Evolutionary conservation across 1,284 basidiomycete genomes (phyloP), one percentile per base, ranked within the genome.

Genomic region (Trichosporon faecale): DNA sequence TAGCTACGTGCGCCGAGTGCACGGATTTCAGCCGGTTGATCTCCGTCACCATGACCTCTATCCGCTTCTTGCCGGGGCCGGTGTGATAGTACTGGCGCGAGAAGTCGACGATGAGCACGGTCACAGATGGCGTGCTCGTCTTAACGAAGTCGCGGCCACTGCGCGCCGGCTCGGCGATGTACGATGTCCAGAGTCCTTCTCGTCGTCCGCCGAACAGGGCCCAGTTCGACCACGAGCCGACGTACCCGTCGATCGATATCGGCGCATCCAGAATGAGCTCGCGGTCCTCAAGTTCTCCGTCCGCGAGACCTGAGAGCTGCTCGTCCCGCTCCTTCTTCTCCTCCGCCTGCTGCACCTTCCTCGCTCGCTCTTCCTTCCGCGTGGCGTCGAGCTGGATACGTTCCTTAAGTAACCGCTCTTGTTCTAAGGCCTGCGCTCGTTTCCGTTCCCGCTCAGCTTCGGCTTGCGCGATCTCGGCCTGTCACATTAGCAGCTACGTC

Each of bases 81-180:
- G 80, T 75, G 0, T 73, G 74, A 66, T 85, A 85, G 71, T 81
- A 82, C 4, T 75, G 70, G 1, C 71, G 72, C 0, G 79, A 75
- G 64, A 84, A 84, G 67, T 84, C 84, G 72, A 84, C 72, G 46
- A 84, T 76, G 27, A 80, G 77, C 2, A 83, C 78, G 6, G 74
- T 70, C n/a, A 80, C 67, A 1, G 72, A 74, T 0, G 80, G 80
- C 9, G 75, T 71, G 12, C 72, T 67, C 87, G 82, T 84, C 76
- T 88, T 88, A 14, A 85, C 83, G 21, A 85, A 78, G 11, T 77
- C 74, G 73, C 88, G 88, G 9, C 86, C 84, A 75, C 89, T 87
- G 21, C 65, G 66, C 7, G 66, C 69, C 0, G 80, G 81, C 68
- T 84, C 80, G 11, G 80, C 83, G 25, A 76, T 76, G 65, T 83